phyloP scores from a whole-genome alignment of 2,329 filamentous ascomycete species.

The Pezicula carpinea region DNA sequence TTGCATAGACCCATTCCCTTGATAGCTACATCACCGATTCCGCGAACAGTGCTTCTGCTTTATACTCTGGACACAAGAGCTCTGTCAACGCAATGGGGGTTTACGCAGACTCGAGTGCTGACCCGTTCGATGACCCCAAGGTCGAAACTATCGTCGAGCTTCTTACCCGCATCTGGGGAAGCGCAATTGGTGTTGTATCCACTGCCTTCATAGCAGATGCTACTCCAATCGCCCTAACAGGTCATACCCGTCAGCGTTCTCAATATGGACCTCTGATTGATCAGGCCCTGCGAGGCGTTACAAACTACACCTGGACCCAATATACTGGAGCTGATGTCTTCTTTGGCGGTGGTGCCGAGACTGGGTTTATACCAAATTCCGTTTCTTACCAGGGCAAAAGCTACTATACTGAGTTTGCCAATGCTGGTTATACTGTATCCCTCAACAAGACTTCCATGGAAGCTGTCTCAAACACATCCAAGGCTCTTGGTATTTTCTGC shows the following conservation, averaged over 20 bases:
- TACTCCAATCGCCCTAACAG: constrained; percentile 70
- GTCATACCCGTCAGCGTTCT: constrained; percentile 67
- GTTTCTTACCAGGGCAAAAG: constrained; percentile 65
- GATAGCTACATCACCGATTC: constrained; percentile 84
- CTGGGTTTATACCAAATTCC: constrained; percentile 60
- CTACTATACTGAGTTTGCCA: constrained; percentile 72
- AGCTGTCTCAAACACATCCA: constrained; percentile 50
- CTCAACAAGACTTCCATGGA: constrained; percentile 70
- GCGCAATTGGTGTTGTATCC: constrained; percentile 61
- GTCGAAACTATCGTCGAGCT: constrained; percentile 80
- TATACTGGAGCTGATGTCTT: constrained; percentile 73
- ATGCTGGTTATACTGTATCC: constrained; percentile 67
- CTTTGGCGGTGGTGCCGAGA: constrained; percentile 78
- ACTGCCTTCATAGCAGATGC: constrained; percentile 82
- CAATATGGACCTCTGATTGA: constrained; percentile 71
- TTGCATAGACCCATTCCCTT: constrained; percentile 64
- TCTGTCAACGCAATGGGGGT: constrained; percentile 76
- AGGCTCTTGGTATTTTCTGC: constrained; percentile 74
- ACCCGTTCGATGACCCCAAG: constrained; percentile 78
- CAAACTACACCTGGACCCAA: constrained; percentile 77
- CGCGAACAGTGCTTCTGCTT: constrained; percentile 76
- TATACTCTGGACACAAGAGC: constrained; percentile 81
- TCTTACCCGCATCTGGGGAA: constrained; percentile 63
- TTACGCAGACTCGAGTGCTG: constrained; percentile 71
- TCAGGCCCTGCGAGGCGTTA: constrained; percentile 69